Evolutionary conservation across 164 flowering plant species (phyloP), one percentile per base, ranked within the genome.

Genomic region (Chloranthus sessilifolius): DNA sequence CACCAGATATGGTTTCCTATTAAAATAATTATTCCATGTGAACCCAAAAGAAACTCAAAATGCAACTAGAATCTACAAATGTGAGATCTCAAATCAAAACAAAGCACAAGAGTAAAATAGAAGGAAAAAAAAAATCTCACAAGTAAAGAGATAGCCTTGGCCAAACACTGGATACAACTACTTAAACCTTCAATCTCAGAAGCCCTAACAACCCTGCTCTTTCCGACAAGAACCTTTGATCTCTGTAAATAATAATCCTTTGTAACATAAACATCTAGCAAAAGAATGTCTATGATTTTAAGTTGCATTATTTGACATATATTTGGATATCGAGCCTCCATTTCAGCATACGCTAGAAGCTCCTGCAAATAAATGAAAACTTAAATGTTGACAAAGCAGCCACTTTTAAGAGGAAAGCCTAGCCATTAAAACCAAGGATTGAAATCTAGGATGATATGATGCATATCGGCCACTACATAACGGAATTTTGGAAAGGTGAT

Each of bases 221-320:
- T 84, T 47, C 48, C 72, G 15, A 88, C 56, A 35, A 88, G 71
- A 58, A 72, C 43, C 53, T 61, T 72, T 44, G 85, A 68, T 63
- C 60, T 84, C 51, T 71, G 63, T n/a, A 81, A 35, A 52, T 30
- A 59, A 51, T 40, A 44, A 60, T 74, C 79, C 16, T 64, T 41
- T 34, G 77, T 47, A 23, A 46, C 50, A 63, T 79, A 79, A 2
- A 82, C 60, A 53, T 81, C 63, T 34, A 68, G 38, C 62, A 92
- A 50, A 19, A 88, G 91, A 55, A 72, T 65, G 50, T 67, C 47
- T 2, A 68, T 67, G 16, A 82, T 69, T 58, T 72, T 53, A 65
- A 73, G 61, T 68, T 77, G 83, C 95, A 86, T 83, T 71, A 38
- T 60, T 49, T 64, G 73, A 68, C 86, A 79, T 17, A 79, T 61